Conservation (phyloP, 306 rosid genomes). For the Malus fusca region DNA sequence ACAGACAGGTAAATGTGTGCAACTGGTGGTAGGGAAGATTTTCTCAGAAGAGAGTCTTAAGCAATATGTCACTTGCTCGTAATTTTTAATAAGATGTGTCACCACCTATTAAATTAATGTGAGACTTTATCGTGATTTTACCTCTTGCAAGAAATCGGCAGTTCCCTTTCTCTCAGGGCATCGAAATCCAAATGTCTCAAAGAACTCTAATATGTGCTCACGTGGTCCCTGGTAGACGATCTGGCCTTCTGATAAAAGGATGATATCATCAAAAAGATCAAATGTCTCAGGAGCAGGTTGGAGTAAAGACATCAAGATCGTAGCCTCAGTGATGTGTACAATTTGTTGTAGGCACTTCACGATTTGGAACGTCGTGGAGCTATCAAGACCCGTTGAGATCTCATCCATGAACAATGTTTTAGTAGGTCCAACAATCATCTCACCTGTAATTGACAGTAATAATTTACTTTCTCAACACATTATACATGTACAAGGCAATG, state of each 20-base stretch:
- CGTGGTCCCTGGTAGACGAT: constrained; percentile 84
- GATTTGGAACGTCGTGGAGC: constrained; percentile 87
- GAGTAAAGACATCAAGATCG: constrained; percentile 79
- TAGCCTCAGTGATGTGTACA: constrained; percentile 63
- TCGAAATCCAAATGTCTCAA: constrained; percentile 59
- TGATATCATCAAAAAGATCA: constrained; percentile 80
- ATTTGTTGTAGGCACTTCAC: constrained; percentile 84
- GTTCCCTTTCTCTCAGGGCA: constrained; percentile 89
- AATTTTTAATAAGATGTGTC: neutral
- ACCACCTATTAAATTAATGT: neutral
- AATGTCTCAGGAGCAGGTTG: constrained; percentile 98
- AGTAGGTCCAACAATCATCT: constrained; percentile 92
- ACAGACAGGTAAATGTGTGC: no score
- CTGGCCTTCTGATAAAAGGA: constrained; percentile 70
- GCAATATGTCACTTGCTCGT: neutral
- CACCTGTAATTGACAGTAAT: constrained; percentile 31
- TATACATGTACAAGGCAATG: neutral
- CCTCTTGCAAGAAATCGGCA: constrained; percentile 96
- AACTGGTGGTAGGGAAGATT: neutral
- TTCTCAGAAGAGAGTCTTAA: neutral
- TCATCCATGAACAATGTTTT: constrained; percentile 87
- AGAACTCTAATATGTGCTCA: constrained; percentile 47
- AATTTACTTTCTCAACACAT: neutral
- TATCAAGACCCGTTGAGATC: constrained; percentile 93
- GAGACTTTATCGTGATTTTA: neutral